phyloP scores from a whole-genome alignment of 2,329 filamentous ascomycete species.

The Ramularia endophylla region DNA sequence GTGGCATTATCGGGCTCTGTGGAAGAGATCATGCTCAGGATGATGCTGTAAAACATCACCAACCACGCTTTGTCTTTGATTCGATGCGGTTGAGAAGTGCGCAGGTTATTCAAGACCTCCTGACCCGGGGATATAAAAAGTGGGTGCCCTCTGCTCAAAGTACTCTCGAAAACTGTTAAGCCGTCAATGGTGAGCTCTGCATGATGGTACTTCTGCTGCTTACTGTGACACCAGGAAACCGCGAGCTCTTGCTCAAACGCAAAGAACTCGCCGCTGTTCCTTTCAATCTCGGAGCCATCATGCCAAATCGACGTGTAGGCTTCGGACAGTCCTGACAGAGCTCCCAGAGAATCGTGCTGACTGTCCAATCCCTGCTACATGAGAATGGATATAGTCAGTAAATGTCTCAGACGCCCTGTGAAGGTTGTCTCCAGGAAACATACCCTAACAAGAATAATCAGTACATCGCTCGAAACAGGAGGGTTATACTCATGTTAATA shows the following conservation, averaged over 20 bases:
- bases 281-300: constrained; percentile 9
- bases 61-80: constrained; percentile 20
- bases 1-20: constrained; percentile 4
- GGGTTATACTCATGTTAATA: too few relatives aligned
- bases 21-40: constrained; percentile 12
- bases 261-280: constrained; percentile 11
- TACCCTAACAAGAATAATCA: too few relatives aligned
- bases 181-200: background rate
- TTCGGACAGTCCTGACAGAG: constrained; percentile 12
- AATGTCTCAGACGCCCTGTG: too few relatives aligned
- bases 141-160: constrained; percentile 7
- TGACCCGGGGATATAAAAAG: constrained; percentile 8
- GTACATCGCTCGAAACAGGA: too few relatives aligned
- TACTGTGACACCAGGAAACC: constrained; percentile 10
- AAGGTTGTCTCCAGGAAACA: too few relatives aligned
- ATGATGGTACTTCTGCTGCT: background rate
- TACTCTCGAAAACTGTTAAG: constrained; percentile 3
- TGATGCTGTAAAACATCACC: constrained; percentile 22
- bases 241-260: constrained; percentile 11
- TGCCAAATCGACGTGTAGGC: constrained; percentile 17
- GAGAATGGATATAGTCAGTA: too few relatives aligned
- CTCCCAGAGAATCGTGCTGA: constrained; percentile 8
- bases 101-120: constrained; percentile 10
- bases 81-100: constrained; percentile 6
- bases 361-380: background rate